Conservation (phyloP, 306 rosid genomes). For the Lupinus albus region DNA sequence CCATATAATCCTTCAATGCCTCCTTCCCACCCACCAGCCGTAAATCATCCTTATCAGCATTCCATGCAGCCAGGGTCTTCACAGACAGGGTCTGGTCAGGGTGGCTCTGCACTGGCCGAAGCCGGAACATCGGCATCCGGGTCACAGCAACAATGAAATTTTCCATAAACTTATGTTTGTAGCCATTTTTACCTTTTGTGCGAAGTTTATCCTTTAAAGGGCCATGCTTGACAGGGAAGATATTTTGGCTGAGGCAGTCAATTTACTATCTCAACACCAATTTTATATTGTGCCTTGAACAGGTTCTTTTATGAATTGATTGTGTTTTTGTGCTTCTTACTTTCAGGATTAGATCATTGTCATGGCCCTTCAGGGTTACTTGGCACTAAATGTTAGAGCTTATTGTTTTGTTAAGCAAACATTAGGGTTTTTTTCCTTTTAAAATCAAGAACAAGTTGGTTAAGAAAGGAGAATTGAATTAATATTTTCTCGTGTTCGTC, state of each 20-base stretch:
- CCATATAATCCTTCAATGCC: conserved; percentile 55
- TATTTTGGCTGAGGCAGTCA: conserved; percentile 23
- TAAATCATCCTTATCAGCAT: conserved; percentile 65
- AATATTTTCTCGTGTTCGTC: too few species aligned
- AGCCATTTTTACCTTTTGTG: conserved; percentile 19
- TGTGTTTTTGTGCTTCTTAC: conserved; percentile 33
- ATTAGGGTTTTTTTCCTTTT: too few species aligned
- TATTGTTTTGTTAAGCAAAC: too few species aligned
- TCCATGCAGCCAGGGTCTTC: conserved; percentile 50
- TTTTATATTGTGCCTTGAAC: conserved; percentile 33
- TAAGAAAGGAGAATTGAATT: too few species aligned
- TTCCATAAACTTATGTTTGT: conserved; percentile 16
- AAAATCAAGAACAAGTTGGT: too few species aligned
- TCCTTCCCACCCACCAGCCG: conserved; percentile 54
- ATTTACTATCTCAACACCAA: conserved; percentile 5
- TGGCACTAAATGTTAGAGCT: neutral
- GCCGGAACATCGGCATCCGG: conserved; percentile 51
- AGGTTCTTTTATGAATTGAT: conserved; percentile 23
- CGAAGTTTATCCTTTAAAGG: conserved; percentile 11
- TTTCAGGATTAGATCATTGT: conserved; percentile 2
- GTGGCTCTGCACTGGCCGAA: conserved; percentile 52
- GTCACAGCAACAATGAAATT: conserved; percentile 47
- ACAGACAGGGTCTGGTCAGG: conserved; percentile 46
- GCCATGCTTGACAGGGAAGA: conserved; percentile 30
- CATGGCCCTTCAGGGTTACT: conserved; percentile 3